Base-by-base conservation (phyloP, 441 rosid species). In the Breynia disticha region DNA sequence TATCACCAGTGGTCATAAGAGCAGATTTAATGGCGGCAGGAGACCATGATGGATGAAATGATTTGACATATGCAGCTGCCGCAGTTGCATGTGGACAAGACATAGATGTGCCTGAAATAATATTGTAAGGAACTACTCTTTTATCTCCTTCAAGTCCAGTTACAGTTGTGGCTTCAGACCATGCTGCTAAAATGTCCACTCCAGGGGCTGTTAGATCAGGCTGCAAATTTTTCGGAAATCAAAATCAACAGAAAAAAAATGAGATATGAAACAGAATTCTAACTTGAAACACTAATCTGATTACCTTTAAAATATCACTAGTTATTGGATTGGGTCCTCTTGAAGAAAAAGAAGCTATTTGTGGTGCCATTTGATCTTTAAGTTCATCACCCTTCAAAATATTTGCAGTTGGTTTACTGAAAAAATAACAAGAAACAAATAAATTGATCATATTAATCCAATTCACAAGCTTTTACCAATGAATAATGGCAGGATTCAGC, bases 1-100 rank as follows among this genome's bases (percentile, higher is more conserved):
- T 9, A 5, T 22, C 57, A 78, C 81, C 77, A 2, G 91, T 76
- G 14, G 95, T 90, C 63, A 90, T 86, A 37, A 86, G 89, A 18
- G 97, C 94, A 50, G 94, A 90, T 57, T 78, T 91, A 56, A 87
- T 74, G 41, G 95, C 95, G 53, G 95, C 69, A 51, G 97, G 97
- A 67, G 90, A 80, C 69, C 84, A 81, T 1, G 63, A 48, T 20
- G 79, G 80, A 46, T 82, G 81, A 57, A 71, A 83, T 55, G 87
- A 86, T 67, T 81, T 86, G 55, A 90, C 59, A 49, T 81, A 67
- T 32, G 95, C 97, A 35, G 95, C 94, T 19, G 83, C 77, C 14
- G 81, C 96, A 16, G 95, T 75, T 57, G 81, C 60, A 66, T 87
- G 97, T 46, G 97, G 97, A 60, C 90, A 94, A 48, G 95, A 77